Conservation (phyloP, 345 rosid genomes). For the Crucihimalaya himalaica region DNA sequence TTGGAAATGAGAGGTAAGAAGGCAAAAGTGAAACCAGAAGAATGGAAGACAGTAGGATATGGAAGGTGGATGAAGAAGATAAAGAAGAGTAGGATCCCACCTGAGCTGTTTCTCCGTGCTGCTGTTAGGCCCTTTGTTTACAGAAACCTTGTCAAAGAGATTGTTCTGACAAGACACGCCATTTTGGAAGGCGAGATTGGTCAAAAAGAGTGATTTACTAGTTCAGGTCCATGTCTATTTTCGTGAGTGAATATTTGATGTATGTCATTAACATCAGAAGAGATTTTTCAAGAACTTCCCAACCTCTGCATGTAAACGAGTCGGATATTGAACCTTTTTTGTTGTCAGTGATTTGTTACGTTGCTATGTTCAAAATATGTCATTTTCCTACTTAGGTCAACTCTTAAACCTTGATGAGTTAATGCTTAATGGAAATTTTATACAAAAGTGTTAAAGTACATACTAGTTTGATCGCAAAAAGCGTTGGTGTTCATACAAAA, state of each 20-base stretch:
- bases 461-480: too few relatives aligned
- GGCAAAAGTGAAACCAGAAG: conserved; percentile 73
- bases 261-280: neutral
- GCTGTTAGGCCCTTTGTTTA: conserved; percentile 89
- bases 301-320: neutral
- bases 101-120: conserved; percentile 73
- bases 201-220: conserved; percentile 40
- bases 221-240: neutral
- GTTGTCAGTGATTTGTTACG: conserved; percentile 11
- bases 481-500: too few relatives aligned
- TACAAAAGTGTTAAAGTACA: too few relatives aligned
- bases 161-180: conserved; percentile 91
- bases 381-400: neutral
- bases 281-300: neutral
- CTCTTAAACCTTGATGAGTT: neutral
- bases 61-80: conserved; percentile 81
- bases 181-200: conserved; percentile 89
- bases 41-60: conserved; percentile 72
- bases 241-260: neutral
- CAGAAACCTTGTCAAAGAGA: conserved; percentile 93
- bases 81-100: conserved; percentile 80
- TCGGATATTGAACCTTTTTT: neutral
- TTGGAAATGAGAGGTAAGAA: conserved; percentile 61
- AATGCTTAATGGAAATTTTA: neutral
- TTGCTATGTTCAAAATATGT: neutral